Evolutionary conservation across 495 filamentous ascomycete genomes (phyloP).

Genomic region (Daldinia decipiens): DNA sequence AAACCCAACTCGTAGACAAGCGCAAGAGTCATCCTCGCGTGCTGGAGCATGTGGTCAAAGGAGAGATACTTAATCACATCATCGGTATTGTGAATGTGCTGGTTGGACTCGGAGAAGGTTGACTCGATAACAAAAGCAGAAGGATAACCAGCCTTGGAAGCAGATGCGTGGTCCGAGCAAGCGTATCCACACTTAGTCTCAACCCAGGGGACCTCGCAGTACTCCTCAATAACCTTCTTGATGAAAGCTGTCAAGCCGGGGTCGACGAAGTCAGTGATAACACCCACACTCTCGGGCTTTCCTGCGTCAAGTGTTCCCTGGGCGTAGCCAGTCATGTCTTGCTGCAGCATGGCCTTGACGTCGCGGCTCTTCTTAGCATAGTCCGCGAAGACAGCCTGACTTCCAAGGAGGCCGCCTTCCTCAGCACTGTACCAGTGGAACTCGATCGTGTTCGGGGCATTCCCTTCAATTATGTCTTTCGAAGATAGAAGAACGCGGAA

Average conservation of each 20-base stretch:
- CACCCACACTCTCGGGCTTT: conserved; percentile 84
- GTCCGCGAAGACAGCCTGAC: conserved; percentile 84
- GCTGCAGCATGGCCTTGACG: conserved; percentile 97
- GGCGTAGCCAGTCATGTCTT: conserved; percentile 97
- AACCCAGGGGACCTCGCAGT: conserved; percentile 89
- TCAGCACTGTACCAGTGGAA: conserved; percentile 99
- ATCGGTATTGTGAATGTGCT: conserved; percentile 90
- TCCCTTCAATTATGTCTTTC: conserved; percentile 61
- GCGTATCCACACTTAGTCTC: conserved; percentile 97
- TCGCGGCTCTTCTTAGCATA: conserved; percentile 81
- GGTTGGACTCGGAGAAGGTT: conserved; percentile 83
- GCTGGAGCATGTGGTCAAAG: conserved; percentile 98
- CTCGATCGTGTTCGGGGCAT: conserved; percentile 85
- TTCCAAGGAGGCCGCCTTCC: conserved; percentile 92
- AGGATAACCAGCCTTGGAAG: conserved; percentile 93
- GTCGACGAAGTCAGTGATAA: conserved; percentile 94
- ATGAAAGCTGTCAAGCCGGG: conserved; percentile 86
- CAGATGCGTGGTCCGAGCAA: conserved; percentile 96
- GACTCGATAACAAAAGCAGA: conserved; percentile 96
- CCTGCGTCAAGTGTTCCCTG: conserved; percentile 86
- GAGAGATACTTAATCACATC: conserved; percentile 88
- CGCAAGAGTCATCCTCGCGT: conserved; percentile 89
- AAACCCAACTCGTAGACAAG: conserved; percentile 90
- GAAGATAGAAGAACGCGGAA: conserved; percentile 67
- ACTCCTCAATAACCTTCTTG: conserved; percentile 85